Evolutionary conservation across 768 basidiomycete species (phyloP).

Genomic region (Suillus luteus): DNA sequence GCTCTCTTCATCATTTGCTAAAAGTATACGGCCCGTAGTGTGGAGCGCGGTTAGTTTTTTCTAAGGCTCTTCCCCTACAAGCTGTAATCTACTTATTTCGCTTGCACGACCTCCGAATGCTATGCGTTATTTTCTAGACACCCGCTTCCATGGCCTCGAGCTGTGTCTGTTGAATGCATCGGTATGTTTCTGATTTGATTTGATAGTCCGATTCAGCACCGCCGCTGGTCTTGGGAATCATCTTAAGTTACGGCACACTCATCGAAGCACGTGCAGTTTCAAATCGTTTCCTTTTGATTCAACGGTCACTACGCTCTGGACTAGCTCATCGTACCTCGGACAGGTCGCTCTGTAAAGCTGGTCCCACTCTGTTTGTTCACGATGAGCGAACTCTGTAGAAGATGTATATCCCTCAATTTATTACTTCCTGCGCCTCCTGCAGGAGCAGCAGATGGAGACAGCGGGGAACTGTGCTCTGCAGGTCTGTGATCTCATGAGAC

Average conservation of each 20-base stretch:
- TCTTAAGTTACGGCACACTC: too few species aligned
- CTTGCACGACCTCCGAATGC: neutral
- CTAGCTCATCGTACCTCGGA: too few species aligned
- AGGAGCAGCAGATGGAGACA: constrained; percentile 49
- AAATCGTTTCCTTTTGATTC: too few species aligned
- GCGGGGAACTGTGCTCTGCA: constrained; percentile 62
- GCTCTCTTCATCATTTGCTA: neutral
- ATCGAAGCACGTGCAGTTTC: too few species aligned
- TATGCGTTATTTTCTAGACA: neutral
- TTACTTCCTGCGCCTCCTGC: constrained; percentile 47
- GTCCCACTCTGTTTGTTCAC: too few species aligned
- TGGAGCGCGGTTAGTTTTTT: neutral
- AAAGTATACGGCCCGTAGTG: neutral
- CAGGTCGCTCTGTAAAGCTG: too few species aligned
- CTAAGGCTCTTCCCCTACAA: neutral
- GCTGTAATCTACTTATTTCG: neutral
- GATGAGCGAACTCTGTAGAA: too few species aligned
- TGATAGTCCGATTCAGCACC: neutral
- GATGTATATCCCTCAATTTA: constrained; percentile 24
- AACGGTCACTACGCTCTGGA: too few species aligned
- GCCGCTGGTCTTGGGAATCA: neutral
- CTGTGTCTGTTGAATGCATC: neutral
- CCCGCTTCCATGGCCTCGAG: neutral
- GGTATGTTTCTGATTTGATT: neutral
- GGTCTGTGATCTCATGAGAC: constrained; percentile 52